phyloP scores from a whole-genome alignment of 73 alveolate genomes.

The Paramecium biaurelia region DNA sequence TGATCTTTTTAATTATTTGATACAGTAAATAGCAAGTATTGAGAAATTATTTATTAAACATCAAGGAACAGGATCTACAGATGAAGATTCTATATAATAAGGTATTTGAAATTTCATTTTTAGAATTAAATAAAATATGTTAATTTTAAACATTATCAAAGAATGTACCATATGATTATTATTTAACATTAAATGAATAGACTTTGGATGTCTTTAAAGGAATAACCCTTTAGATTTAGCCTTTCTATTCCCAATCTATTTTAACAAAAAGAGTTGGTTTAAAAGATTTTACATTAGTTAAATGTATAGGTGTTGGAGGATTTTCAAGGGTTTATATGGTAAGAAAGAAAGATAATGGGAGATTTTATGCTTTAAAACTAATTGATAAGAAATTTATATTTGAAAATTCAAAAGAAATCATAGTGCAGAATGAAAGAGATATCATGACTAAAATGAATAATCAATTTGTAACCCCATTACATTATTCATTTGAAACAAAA shows the following conservation, averaged over 20 bases:
- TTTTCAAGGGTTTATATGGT: slow-evolving; percentile 80
- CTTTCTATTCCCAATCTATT: neutral
- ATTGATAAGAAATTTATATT: slow-evolving; percentile 74
- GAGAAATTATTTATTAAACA: neutral
- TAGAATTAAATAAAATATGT: slow-evolving; percentile 34
- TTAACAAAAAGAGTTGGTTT: slow-evolving; percentile 18
- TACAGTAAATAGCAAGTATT: neutral
- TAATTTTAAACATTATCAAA: slow-evolving; percentile 26
- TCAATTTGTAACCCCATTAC: slow-evolving; percentile 77
- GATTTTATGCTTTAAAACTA: slow-evolving; percentile 80
- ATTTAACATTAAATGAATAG: neutral
- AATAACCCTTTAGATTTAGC: neutral
- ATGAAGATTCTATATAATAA: neutral
- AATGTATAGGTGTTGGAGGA: slow-evolving; percentile 92
- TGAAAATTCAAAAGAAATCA: slow-evolving; percentile 69
- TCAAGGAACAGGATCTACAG: slow-evolving; percentile 26
- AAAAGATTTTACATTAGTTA: slow-evolving; percentile 60
- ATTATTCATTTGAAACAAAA: slow-evolving; percentile 78
- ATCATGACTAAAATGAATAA: slow-evolving; percentile 66
- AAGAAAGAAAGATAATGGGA: slow-evolving; percentile 85
- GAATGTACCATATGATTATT: slow-evolving; percentile 39
- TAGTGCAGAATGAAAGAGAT: slow-evolving; percentile 71
- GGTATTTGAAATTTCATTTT: neutral
- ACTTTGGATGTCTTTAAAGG: neutral
- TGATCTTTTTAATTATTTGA: slow-evolving; percentile 25